Evolutionary conservation across 441 rosid genomes (phyloP).

Genomic region (Gossypium davidsonii): DNA sequence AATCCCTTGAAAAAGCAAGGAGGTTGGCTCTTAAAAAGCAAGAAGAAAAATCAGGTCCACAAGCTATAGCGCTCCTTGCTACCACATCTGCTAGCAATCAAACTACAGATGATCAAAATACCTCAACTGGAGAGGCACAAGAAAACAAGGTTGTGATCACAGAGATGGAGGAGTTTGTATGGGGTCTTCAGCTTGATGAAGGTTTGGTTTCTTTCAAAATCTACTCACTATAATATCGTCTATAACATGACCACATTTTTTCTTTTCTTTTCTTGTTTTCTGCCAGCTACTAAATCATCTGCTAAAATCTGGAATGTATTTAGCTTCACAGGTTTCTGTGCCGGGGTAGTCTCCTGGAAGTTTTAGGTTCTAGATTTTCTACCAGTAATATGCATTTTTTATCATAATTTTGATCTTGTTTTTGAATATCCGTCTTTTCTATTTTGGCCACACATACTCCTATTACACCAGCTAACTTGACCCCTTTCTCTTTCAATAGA

Average conservation of each 20-base stretch:
- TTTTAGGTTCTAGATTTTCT: conserved; percentile 6
- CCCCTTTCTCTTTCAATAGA: background rate
- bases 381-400: background rate
- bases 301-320: background rate
- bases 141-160: conserved; percentile 85
- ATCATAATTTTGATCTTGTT: background rate
- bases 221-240: background rate
- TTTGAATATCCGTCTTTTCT: background rate
- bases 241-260: background rate
- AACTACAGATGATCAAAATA: conserved; percentile 39
- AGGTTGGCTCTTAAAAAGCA: conserved; percentile 73
- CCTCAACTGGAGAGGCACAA: conserved; percentile 46
- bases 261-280: background rate
- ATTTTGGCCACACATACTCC: background rate
- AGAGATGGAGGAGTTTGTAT: conserved; percentile 91
- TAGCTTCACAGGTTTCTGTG: background rate
- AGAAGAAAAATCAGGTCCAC: conserved; percentile 60
- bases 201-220: conserved; percentile 31
- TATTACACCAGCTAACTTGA: background rate
- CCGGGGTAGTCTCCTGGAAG: background rate
- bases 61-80: conserved; percentile 64
- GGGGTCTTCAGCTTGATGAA: conserved; percentile 80
- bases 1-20: conserved; percentile 78
- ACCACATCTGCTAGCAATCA: conserved; percentile 35
- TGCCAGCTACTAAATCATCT: background rate